These are phyloP conservation scores for Aschersonia sp. DNA, from an alignment of 2,329 filamentous ascomycete genomes.

Conservation along the genomic window DNA sequence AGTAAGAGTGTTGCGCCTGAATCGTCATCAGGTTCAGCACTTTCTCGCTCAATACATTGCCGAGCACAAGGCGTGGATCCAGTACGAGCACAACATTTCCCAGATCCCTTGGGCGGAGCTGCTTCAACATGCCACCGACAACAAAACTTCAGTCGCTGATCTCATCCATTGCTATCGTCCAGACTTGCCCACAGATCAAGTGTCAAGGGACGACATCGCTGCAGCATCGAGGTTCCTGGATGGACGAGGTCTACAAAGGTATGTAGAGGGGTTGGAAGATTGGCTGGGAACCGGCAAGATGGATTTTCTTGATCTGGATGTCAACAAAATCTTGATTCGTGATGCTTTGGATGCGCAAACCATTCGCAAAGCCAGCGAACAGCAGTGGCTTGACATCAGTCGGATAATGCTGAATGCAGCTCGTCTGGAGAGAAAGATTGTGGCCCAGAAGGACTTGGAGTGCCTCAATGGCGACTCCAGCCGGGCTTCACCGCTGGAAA, in stretches of 20 bases:
- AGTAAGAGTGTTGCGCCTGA: slow-evolving; percentile 8
- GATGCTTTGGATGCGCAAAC: slow-evolving; percentile 8
- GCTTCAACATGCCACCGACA: slow-evolving; percentile 3
- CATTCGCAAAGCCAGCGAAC: slow-evolving; percentile 3
- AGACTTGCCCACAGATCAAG: slow-evolving; percentile 9
- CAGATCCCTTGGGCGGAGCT: slow-evolving; percentile 6
- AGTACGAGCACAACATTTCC: slow-evolving; percentile 7
- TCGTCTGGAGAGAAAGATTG: background rate
- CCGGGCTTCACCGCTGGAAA: background rate
- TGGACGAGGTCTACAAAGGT: background rate
- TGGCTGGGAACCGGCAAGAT: slow-evolving; percentile 5
- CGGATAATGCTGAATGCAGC: background rate
- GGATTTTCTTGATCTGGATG: slow-evolving; percentile 11
- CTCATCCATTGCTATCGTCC: slow-evolving; percentile 10
- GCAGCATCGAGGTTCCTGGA: slow-evolving; percentile 8
- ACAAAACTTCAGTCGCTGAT: slow-evolving; percentile 2
- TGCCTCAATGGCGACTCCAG: background rate
- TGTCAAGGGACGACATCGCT: slow-evolving; percentile 7
- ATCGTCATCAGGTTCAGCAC: slow-evolving; percentile 7
- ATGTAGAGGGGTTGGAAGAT: slow-evolving; percentile 4
- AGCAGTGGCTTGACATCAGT: slow-evolving; percentile 7
- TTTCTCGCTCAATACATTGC: slow-evolving; percentile 11
- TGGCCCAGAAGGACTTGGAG: background rate
- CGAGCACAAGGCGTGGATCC: slow-evolving; percentile 7
- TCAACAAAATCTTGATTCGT: slow-evolving; percentile 9